Evolutionary conservation across 345 rosid genomes (phyloP).

Genomic region (Hibiscus trionum): DNA sequence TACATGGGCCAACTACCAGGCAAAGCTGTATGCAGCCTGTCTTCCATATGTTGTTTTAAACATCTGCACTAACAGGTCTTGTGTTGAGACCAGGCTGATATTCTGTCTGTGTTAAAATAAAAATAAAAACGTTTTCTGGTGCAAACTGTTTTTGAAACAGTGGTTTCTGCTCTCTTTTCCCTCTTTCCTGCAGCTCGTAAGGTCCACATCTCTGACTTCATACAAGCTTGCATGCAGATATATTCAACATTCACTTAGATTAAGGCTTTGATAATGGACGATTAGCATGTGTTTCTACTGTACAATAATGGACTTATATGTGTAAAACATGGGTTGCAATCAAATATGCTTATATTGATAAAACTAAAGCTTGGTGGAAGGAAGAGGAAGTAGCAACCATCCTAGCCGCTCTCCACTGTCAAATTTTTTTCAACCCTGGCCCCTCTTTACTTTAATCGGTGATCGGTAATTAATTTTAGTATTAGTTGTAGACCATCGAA

Average conservation of each 20-base stretch:
- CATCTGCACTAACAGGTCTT: neutral
- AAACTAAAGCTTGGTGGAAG: too few relatives aligned
- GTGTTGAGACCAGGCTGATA: too few relatives aligned
- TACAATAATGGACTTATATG: neutral
- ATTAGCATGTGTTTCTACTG: neutral
- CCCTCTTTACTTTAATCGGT: too few relatives aligned
- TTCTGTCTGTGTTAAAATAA: too few relatives aligned
- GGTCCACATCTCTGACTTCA: conserved; percentile 31
- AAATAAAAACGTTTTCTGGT: neutral
- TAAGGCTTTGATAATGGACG: conserved; percentile 14
- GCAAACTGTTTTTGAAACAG: conserved; percentile 10
- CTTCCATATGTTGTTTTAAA: neutral
- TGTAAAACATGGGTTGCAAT: too few relatives aligned
- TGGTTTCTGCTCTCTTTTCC: neutral
- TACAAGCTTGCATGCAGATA: conserved; percentile 7
- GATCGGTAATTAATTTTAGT: too few relatives aligned
- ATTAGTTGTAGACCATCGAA: too few relatives aligned
- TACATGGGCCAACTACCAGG: neutral
- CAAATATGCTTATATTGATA: too few relatives aligned
- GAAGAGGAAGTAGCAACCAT: neutral
- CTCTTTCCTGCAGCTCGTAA: conserved; percentile 7
- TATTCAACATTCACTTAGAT: neutral
- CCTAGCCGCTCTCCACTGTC: neutral
- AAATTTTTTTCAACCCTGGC: too few relatives aligned
- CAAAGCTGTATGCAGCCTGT: conserved; percentile 16